Conservation (phyloP, 805 yeast species). For the Ogataea polymorpha region DNA sequence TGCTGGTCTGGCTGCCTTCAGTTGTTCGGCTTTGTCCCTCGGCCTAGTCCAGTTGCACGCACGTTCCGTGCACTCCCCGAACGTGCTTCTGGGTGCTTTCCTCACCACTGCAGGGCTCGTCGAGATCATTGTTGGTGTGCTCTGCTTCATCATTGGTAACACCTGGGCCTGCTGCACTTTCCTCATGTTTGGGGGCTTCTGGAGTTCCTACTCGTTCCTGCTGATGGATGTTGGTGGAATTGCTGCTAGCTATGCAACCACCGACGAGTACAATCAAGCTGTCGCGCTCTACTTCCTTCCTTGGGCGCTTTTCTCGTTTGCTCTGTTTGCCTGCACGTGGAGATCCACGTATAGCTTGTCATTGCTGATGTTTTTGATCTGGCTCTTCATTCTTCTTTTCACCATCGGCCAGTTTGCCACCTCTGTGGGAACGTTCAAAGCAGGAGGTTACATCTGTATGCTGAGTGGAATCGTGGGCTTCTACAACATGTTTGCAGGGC, state of each 20-base stretch:
- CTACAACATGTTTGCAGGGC: slow-evolving; percentile 47
- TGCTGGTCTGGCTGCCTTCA: slow-evolving; percentile 49
- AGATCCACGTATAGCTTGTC: slow-evolving; percentile 45
- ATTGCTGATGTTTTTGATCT: slow-evolving; percentile 40
- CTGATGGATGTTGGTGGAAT: slow-evolving; percentile 44
- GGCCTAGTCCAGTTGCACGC: slow-evolving; percentile 48
- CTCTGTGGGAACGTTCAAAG: slow-evolving; percentile 32
- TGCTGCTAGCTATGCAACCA: slow-evolving; percentile 35
- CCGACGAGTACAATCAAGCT: slow-evolving; percentile 39
- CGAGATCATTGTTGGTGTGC: slow-evolving; percentile 48
- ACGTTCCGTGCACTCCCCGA: slow-evolving; percentile 41
- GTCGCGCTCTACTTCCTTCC: slow-evolving; percentile 48
- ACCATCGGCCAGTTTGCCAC: slow-evolving; percentile 43
- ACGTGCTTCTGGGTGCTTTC: slow-evolving; percentile 43
- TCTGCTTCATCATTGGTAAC: slow-evolving; percentile 50
- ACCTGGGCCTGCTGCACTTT: slow-evolving; percentile 56
- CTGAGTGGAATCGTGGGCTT: slow-evolving; percentile 43
- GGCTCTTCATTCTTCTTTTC: slow-evolving; percentile 44
- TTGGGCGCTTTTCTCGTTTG: slow-evolving; percentile 50
- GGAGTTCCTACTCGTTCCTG: slow-evolving; percentile 48
- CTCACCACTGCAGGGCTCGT: slow-evolving; percentile 50
- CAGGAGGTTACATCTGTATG: slow-evolving; percentile 49
- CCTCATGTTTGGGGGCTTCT: slow-evolving; percentile 53
- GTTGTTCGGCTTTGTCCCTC: slow-evolving; percentile 44
- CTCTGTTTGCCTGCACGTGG: slow-evolving; percentile 44